Conservation (phyloP, 129 eudicot species). For the Scalesia atractyloides region DNA sequence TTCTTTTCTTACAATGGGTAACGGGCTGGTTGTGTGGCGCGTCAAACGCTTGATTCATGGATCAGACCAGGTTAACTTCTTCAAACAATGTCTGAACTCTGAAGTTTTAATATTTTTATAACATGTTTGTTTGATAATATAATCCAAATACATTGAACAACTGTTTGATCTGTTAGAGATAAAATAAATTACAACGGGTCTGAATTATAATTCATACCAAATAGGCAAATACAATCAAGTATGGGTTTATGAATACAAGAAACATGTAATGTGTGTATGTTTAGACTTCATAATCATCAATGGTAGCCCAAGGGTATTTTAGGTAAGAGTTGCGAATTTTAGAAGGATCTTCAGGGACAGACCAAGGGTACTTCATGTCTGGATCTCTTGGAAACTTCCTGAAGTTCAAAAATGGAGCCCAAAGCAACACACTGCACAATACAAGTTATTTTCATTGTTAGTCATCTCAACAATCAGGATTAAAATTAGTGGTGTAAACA, state of each 20-base stretch:
- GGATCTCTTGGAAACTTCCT: constrained; percentile 93
- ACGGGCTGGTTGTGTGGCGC: background rate
- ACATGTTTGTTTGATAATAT: background rate
- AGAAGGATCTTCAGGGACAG: constrained; percentile 67
- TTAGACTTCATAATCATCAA: constrained; percentile 78
- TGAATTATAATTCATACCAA: background rate
- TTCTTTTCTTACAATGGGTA: background rate
- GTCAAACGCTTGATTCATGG: background rate
- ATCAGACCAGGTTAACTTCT: background rate
- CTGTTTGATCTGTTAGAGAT: background rate
- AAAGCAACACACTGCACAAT: constrained; percentile 61
- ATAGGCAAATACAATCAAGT: background rate
- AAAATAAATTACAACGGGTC: background rate
- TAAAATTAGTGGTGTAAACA: background rate
- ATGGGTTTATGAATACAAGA: background rate
- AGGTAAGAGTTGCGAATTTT: constrained; percentile 46
- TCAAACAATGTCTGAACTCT: background rate
- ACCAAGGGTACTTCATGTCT: constrained; percentile 78
- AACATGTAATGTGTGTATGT: background rate
- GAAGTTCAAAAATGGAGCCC: constrained; percentile 96
- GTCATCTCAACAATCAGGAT: background rate
- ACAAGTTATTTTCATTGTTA: constrained; percentile 5
- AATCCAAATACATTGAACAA: background rate
- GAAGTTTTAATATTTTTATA: background rate
- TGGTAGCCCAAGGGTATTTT: constrained; percentile 81